Conservation (phyloP, 2,329 filamentous ascomycete genomes). For the Fusarium poae region DNA sequence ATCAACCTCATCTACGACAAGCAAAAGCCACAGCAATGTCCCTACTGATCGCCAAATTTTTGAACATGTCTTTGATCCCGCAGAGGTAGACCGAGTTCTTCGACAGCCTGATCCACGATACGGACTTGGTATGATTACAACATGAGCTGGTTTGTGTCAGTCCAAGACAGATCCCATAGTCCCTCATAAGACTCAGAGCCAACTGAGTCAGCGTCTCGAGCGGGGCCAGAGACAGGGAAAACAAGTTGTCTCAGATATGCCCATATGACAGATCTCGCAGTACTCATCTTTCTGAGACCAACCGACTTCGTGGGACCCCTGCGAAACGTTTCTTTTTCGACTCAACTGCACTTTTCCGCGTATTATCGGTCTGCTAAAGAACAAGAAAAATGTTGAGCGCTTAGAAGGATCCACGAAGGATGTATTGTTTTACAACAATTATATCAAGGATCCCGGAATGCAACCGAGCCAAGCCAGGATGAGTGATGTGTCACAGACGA, state of each 20-base stretch:
- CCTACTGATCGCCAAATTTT: conserved; percentile 67
- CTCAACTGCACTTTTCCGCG: conserved; percentile 35
- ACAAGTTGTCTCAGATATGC: conserved; percentile 22
- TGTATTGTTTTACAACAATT: conserved; percentile 4
- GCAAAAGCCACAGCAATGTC: conserved; percentile 49
- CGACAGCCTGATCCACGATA: conserved; percentile 67
- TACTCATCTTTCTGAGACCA: conserved; percentile 32
- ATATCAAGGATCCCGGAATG: conserved; percentile 8
- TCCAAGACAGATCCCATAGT: conserved; percentile 21
- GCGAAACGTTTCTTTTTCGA: conserved; percentile 39
- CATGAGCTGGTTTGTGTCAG: conserved; percentile 42
- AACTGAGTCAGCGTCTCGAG: conserved; percentile 17
- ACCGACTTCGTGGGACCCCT: conserved; percentile 41
- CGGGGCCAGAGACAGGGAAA: conserved; percentile 23
- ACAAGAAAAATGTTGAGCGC: conserved; percentile 28
- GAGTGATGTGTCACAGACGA: conserved; percentile 10
- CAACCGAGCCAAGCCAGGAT: background rate
- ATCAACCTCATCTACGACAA: conserved; percentile 49
- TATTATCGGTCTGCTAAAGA: conserved; percentile 39
- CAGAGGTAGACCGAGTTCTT: conserved; percentile 64
- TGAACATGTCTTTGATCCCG: conserved; percentile 63
- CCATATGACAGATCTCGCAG: conserved; percentile 29
- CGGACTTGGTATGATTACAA: conserved; percentile 65
- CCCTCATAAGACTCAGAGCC: conserved; percentile 10
- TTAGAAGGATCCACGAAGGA: conserved; percentile 34